A percentile compares a stretch with the other conserved stretches of the same genome.
These are phyloP conservation scores for Cymbopogon flexuosus DNA, from an alignment of 202 grass and related monocot genomes.

Conservation along the genomic window DNA sequence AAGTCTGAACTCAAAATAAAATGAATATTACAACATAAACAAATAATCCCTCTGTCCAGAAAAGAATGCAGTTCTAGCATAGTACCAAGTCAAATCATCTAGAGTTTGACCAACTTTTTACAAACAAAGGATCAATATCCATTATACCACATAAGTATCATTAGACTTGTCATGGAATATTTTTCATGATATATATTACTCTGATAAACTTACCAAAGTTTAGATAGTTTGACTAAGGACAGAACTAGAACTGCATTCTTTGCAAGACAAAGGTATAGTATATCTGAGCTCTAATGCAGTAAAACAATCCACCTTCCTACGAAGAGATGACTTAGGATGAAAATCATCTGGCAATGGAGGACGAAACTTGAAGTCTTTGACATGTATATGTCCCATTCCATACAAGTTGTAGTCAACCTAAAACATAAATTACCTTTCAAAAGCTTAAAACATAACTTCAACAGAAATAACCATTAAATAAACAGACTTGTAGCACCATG, in stretches of 20 bases:
- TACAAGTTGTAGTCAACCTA: slow-evolving; percentile 96
- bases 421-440: slow-evolving; percentile 26
- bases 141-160: background rate
- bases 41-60: slow-evolving; percentile 14
- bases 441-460: slow-evolving; percentile 49
- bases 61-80: background rate
- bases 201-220: background rate
- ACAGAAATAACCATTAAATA: slow-evolving; percentile 17
- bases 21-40: slow-evolving; percentile 4
- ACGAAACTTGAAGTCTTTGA: slow-evolving; percentile 79
- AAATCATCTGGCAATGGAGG: slow-evolving; percentile 74
- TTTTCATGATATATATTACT: background rate
- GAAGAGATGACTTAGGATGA: slow-evolving; percentile 38
- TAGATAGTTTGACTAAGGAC: background rate
- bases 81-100: background rate
- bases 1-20: slow-evolving; percentile 14
- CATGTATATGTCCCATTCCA: slow-evolving; percentile 95
- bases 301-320: slow-evolving; percentile 34
- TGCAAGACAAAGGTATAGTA: background rate
- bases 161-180: background rate
- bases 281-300: slow-evolving; percentile 37
- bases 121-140: background rate
- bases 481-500: background rate
- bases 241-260: background rate
- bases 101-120: background rate